Evolutionary conservation across 148 eudicot genomes (phyloP), one percentile per base, ranked within the genome.

Genomic region (Silene latifolia): DNA sequence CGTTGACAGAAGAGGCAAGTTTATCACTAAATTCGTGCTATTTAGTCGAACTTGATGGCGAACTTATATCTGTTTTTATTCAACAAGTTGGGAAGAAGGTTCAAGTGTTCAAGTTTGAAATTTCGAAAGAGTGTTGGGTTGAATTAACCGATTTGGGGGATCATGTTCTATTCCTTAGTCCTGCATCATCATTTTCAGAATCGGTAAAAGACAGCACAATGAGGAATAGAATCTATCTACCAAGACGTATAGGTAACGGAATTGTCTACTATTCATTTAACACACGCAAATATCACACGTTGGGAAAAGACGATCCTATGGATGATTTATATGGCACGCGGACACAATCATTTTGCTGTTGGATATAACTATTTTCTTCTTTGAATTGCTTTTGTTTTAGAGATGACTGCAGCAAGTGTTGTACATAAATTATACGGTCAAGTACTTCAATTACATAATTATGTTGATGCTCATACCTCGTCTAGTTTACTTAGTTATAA

Each of bases 61-160:
- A 68, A 10, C 47, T 68, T 3, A 3, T 59, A 0, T 44, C 67
- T 0, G 67, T 76, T 4, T 68, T 69, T 48, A 35, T 76, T 20
- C 67, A 63, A 2, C 29, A 42, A 20, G 1, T 14, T 23, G 79
- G 73, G 44, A 76, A 64, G 66, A 20, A 11, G 64, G 57, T 69
- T 60, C 67, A 69, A 47, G 58, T 76, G 73, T 75, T 75, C n/a
- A 54, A 21, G 54, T 56, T 75, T 29, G 44, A 66, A 9, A 21
- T 20, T 18, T 17, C 18, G 11, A 23, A 20, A 1, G 18, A 25
- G 17, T 0, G 7, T 17, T 76, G 79, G 73, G 42, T 21, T 14
- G n/a, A 61, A 58, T 20, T 76, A 5, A 5, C 59, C 21, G n/a
- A 39, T 61, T 61, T 76, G 64, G 79, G 23, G 10, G 29, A 68